Conservation (phyloP, 805 yeast genomes). For the Zygosaccharomyces pseudorouxii region DNA sequence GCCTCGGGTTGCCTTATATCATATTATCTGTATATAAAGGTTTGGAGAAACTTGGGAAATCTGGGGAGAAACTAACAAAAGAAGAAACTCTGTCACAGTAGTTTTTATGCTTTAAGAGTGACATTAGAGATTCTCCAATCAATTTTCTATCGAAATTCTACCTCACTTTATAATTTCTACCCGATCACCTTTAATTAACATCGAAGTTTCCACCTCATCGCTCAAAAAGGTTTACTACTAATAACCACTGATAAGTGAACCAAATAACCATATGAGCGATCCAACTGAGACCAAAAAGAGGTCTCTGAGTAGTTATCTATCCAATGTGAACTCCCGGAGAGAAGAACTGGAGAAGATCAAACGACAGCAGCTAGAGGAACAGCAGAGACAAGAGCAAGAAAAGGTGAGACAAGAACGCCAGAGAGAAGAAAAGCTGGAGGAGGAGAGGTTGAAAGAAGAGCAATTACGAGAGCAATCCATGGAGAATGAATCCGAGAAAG, state of each 20-base stretch:
- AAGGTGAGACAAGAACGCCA: conserved; percentile 1
- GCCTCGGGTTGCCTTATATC: not conserved
- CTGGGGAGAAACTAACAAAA: not conserved
- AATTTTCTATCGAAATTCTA: no score
- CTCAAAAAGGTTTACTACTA: not conserved
- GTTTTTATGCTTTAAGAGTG: not conserved
- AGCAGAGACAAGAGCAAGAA: conserved; percentile 2
- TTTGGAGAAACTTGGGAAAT: not conserved
- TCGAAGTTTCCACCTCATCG: not conserved
- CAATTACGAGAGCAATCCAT: not conserved
- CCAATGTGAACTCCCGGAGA: conserved; percentile 28
- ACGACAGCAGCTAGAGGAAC: conserved; percentile 6
- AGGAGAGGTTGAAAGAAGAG: not conserved
- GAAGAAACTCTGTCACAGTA: not conserved
- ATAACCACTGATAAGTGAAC: not conserved
- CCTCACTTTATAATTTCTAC: no score
- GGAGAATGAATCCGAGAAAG: not conserved
- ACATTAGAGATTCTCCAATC: no score
- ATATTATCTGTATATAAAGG: not conserved
- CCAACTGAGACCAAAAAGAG: conserved; percentile 22
- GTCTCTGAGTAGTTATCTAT: conserved; percentile 33
- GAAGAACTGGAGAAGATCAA: conserved; percentile 28
- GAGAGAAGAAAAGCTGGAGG: not conserved
- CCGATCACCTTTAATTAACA: not conserved
- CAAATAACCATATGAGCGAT: conserved; percentile 2